These are phyloP conservation scores for Fusarium robinianum DNA, from an alignment of 2,329 filamentous ascomycete species.

Conservation along the genomic window DNA sequence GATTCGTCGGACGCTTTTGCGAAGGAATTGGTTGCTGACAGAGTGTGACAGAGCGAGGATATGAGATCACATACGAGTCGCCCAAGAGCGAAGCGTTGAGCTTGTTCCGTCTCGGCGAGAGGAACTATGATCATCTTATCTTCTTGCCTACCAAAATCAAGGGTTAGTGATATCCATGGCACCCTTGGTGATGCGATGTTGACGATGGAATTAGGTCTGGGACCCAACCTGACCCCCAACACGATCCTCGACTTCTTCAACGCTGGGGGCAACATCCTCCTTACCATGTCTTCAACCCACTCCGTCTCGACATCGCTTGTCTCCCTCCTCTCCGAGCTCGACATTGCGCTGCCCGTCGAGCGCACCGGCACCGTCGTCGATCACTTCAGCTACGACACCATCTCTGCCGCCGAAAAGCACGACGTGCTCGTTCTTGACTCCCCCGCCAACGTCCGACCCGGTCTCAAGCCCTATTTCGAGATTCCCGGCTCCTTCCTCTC, in stretches of 20 bases:
- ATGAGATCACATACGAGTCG: slow-evolving; percentile 77
- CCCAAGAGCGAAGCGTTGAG: slow-evolving; percentile 78
- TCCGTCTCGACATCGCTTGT: slow-evolving; percentile 73
- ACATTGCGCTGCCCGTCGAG: slow-evolving; percentile 84
- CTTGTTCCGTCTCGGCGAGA: slow-evolving; percentile 85
- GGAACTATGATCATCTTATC: slow-evolving; percentile 87
- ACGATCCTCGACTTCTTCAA: slow-evolving; percentile 90
- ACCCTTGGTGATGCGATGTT: slow-evolving; percentile 7
- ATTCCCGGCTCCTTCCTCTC: slow-evolving; percentile 64
- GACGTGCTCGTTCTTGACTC: slow-evolving; percentile 82
- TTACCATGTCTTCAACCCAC: slow-evolving; percentile 76
- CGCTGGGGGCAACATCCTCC: slow-evolving; percentile 85
- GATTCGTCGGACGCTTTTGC: no score
- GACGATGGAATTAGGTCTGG: slow-evolving; percentile 65
- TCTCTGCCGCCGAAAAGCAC: slow-evolving; percentile 79
- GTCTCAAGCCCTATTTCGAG: slow-evolving; percentile 77
- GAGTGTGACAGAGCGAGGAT: slow-evolving; percentile 77
- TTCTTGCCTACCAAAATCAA: slow-evolving; percentile 90
- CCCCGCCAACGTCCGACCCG: slow-evolving; percentile 66
- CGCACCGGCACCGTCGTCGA: slow-evolving; percentile 86
- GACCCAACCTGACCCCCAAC: slow-evolving; percentile 84
- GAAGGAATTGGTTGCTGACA: no score
- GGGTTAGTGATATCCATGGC: slow-evolving; percentile 56
- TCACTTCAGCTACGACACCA: slow-evolving; percentile 90
- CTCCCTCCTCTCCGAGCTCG: slow-evolving; percentile 82